Percentiles rank a stretch among this genome's conserved stretches.
Conservation (phyloP, 2,329 filamentous ascomycete species). For the Lachnellula hyalina region DNA sequence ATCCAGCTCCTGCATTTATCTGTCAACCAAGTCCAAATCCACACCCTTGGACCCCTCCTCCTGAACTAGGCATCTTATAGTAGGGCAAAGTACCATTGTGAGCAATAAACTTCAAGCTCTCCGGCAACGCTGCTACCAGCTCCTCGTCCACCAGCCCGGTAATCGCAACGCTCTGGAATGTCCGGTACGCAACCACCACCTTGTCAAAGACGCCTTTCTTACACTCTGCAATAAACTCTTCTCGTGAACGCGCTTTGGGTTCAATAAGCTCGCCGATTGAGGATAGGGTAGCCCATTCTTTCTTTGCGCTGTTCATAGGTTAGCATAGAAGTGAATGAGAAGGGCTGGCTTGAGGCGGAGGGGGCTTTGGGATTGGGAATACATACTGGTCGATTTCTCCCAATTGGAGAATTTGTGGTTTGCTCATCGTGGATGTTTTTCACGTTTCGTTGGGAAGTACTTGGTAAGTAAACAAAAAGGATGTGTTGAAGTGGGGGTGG, state of each 20-base stretch:
- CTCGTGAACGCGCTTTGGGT: slow-evolving; percentile 55
- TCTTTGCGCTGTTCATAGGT: slow-evolving; percentile 49
- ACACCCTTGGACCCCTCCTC: neutral
- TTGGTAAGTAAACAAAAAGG: neutral
- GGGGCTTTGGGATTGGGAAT: slow-evolving; percentile 1
- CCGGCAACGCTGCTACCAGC: slow-evolving; percentile 53
- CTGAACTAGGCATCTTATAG: neutral
- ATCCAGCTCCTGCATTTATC: slow-evolving; percentile 61
- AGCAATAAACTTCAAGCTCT: slow-evolving; percentile 51
- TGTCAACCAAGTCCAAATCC: neutral
- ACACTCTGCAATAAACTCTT: slow-evolving; percentile 65
- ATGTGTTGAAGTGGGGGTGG: slow-evolving; percentile 1
- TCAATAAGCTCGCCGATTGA: slow-evolving; percentile 59
- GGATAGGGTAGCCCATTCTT: slow-evolving; percentile 57
- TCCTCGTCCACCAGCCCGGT: slow-evolving; percentile 69
- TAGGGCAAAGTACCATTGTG: slow-evolving; percentile 48
- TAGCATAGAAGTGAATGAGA: neutral
- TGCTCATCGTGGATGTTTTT: slow-evolving; percentile 30
- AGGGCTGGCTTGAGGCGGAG: neutral
- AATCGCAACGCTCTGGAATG: slow-evolving; percentile 56
- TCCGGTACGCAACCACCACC: slow-evolving; percentile 62
- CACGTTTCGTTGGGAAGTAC: neutral
- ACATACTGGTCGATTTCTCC: slow-evolving; percentile 60
- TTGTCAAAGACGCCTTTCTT: slow-evolving; percentile 60
- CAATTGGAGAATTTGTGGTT: slow-evolving; percentile 57